phyloP scores from a whole-genome alignment of 2,329 filamentous ascomycete species.

The Hirsutella minnesotensis region DNA sequence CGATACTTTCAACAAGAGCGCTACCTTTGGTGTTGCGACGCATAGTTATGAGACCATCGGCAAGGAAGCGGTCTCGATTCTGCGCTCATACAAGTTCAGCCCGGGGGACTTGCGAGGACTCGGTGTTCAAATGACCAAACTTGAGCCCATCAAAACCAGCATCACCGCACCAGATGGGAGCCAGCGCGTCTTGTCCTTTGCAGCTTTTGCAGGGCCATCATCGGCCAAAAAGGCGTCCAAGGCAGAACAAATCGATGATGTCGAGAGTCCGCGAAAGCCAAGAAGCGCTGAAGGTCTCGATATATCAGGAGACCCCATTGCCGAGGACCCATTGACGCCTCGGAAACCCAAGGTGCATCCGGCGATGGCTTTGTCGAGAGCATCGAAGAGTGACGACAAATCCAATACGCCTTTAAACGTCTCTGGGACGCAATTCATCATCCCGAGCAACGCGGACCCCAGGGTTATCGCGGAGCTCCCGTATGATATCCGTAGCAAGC shows the following conservation, averaged over 20 bases:
- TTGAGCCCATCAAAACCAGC: constrained; percentile 62
- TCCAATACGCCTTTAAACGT: constrained; percentile 63
- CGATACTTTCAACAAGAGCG: constrained; percentile 85
- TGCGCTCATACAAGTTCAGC: constrained; percentile 71
- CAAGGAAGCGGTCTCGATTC: constrained; percentile 73
- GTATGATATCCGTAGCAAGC: constrained; percentile 64
- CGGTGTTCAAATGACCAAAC: constrained; percentile 85
- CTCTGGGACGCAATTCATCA: constrained; percentile 79
- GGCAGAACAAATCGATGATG: constrained; percentile 41
- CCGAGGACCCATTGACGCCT: constrained; percentile 41
- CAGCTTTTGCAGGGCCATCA: constrained; percentile 30
- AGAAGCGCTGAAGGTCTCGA: constrained; percentile 16
- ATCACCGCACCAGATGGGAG: constrained; percentile 54
- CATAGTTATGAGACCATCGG: constrained; percentile 59
- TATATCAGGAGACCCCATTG: constrained; percentile 37
- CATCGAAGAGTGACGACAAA: constrained; percentile 36
- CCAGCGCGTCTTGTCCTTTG: constrained; percentile 69
- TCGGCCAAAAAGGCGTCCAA: constrained; percentile 25
- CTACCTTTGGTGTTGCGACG: constrained; percentile 72
- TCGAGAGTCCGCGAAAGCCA: constrained; percentile 21
- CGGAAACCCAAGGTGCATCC: constrained; percentile 41
- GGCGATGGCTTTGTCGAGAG: constrained; percentile 37
- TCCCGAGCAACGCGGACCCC: constrained; percentile 74
- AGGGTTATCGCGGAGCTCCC: constrained; percentile 76
- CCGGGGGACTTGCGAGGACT: constrained; percentile 89